phyloP scores from a whole-genome alignment of 2,329 filamentous ascomycete species.

The Penicillium frequentans region DNA sequence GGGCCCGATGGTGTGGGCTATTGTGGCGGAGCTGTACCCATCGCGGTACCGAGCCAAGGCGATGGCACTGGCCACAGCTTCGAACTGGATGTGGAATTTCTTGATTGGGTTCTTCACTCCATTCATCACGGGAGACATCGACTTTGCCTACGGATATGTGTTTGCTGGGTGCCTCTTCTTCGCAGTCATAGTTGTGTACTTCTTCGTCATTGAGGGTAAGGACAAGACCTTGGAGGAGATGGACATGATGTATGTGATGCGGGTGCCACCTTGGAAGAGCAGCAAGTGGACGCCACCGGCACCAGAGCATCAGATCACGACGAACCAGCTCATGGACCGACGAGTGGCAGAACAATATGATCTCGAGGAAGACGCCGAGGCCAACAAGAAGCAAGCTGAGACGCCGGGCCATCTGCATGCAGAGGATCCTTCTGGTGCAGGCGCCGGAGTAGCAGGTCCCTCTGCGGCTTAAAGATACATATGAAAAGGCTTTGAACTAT shows the following conservation, averaged over 20 bases:
- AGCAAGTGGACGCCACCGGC: constrained; percentile 41
- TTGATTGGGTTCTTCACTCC: constrained; percentile 73
- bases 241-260: constrained; percentile 70
- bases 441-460: constrained; percentile 16
- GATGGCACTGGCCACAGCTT: constrained; percentile 72
- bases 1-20: constrained; percentile 60
- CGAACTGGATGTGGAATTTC: constrained; percentile 76
- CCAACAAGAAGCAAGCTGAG: constrained; percentile 10
- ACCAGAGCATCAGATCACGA: constrained; percentile 28
- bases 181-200: constrained; percentile 64
- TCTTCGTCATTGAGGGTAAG: constrained; percentile 72
- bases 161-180: constrained; percentile 71
- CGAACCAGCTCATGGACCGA: constrained; percentile 26
- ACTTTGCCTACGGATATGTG: constrained; percentile 73
- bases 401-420: constrained; percentile 21
- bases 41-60: constrained; percentile 63
- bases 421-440: constrained; percentile 15
- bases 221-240: constrained; percentile 72
- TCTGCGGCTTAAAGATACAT: constrained; percentile 3
- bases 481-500: neutral
- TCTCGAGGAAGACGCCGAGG: constrained; percentile 15
- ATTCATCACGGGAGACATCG: constrained; percentile 70
- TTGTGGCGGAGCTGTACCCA: constrained; percentile 45
- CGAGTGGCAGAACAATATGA: constrained; percentile 18
- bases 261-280: constrained; percentile 61